phyloP scores from a whole-genome alignment of 129 eudicot genomes.

The Flaveria bidentis region DNA sequence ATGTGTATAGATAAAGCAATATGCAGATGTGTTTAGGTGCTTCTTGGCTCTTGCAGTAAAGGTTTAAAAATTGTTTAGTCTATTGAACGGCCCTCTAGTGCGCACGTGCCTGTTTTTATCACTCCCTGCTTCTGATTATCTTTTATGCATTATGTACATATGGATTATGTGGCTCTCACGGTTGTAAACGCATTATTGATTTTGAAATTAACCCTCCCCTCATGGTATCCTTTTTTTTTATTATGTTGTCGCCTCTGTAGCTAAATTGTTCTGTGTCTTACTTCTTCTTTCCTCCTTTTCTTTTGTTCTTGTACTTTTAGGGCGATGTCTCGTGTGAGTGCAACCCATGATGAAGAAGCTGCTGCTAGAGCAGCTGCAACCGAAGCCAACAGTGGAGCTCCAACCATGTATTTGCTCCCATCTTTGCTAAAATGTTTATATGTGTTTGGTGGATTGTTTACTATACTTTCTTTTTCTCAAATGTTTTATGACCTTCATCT shows the following conservation, averaged over 20 bases:
- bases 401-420: constrained; percentile 58
- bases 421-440: constrained; percentile 1
- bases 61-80: neutral
- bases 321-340: constrained; percentile 44
- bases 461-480: neutral
- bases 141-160: no score
- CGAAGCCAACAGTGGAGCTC: constrained; percentile 65
- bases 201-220: neutral
- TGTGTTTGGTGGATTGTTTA: neutral
- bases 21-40: neutral
- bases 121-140: no score
- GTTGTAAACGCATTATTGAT: neutral
- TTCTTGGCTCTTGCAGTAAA: neutral
- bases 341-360: constrained; percentile 77
- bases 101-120: no score
- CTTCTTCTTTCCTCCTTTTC: neutral
- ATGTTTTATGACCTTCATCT: neutral
- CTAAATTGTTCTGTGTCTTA: neutral
- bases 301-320: constrained; percentile 21
- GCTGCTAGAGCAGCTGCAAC: constrained; percentile 70
- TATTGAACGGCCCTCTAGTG: neutral
- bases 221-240: neutral
- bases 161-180: neutral
- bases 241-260: neutral
- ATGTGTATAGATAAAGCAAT: neutral